Percentiles rank a stretch among this genome's conserved stretches.
Conservation (phyloP, 2,329 filamentous ascomycete species). For the Sordariomycetes sp. region DNA sequence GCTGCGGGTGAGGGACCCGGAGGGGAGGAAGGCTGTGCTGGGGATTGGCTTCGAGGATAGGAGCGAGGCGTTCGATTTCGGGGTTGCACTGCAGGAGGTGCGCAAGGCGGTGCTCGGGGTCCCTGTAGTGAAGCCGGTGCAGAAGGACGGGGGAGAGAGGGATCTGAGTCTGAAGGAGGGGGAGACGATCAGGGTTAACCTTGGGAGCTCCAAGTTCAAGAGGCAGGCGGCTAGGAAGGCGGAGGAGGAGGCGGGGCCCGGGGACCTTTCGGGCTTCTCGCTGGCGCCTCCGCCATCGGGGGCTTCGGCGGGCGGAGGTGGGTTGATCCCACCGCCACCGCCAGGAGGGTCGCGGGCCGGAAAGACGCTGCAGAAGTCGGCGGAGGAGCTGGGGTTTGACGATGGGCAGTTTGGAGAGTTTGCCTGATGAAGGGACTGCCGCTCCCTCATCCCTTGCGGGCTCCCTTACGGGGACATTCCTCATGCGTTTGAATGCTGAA, state of each 20-base stretch:
- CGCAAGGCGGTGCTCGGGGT: slow-evolving; percentile 51
- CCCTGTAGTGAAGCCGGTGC: slow-evolving; percentile 22
- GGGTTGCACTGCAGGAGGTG: slow-evolving; percentile 66
- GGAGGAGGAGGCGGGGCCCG: slow-evolving; percentile 8
- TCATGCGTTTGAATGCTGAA: neutral
- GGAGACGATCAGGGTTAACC: slow-evolving; percentile 62
- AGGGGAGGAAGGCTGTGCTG: slow-evolving; percentile 62
- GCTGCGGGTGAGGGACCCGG: slow-evolving; percentile 62
- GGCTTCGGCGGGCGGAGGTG: slow-evolving; percentile 14
- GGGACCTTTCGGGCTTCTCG: slow-evolving; percentile 46
- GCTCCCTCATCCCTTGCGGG: neutral
- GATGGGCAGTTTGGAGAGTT: slow-evolving; percentile 86
- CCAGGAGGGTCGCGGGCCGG: slow-evolving; percentile 46
- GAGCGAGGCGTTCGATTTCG: slow-evolving; percentile 75
- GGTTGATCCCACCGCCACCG: slow-evolving; percentile 55
- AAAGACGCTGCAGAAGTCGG: slow-evolving; percentile 28
- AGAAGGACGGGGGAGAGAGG: slow-evolving; percentile 37
- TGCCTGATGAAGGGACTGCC: slow-evolving; percentile 20
- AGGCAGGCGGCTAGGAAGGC: slow-evolving; percentile 11
- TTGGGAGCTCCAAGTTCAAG: slow-evolving; percentile 32
- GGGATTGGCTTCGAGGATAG: slow-evolving; percentile 83
- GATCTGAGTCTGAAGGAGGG: slow-evolving; percentile 83
- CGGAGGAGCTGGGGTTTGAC: slow-evolving; percentile 65
- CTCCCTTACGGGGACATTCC: neutral
- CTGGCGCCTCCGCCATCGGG: slow-evolving; percentile 56